These are phyloP conservation scores for Suillus paluster DNA, from an alignment of 768 basidiomycete species.

Conservation along the genomic window DNA sequence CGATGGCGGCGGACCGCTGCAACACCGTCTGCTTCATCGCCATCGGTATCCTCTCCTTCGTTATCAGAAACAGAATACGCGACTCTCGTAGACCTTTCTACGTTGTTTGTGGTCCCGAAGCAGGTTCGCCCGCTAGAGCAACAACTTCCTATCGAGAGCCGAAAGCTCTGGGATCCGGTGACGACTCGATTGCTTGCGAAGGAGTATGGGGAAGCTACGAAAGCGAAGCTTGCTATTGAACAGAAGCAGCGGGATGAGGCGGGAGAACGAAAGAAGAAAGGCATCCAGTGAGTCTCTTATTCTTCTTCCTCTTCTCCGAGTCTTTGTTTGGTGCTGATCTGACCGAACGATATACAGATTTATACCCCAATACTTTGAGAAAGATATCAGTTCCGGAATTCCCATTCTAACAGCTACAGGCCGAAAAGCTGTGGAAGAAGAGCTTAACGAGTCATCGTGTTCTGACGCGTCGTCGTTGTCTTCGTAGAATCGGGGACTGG, in stretches of 20 bases:
- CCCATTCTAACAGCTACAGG: constrained; percentile 75
- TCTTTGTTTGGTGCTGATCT: background rate
- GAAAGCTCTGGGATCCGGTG: constrained; percentile 86
- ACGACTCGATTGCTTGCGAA: constrained; percentile 77
- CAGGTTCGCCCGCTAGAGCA: constrained; percentile 77
- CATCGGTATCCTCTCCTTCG: constrained; percentile 35
- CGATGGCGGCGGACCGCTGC: constrained; percentile 71
- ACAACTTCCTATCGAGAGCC: constrained; percentile 82
- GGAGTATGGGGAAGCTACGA: constrained; percentile 91
- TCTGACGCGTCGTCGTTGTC: background rate
- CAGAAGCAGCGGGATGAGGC: constrained; percentile 91
- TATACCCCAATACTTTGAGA: constrained; percentile 76
- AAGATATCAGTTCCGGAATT: constrained; percentile 66
- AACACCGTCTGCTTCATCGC: constrained; percentile 46
- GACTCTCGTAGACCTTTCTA: constrained; percentile 77
- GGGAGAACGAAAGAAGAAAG: constrained; percentile 83
- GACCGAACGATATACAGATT: constrained; percentile 49
- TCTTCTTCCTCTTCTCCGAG: background rate
- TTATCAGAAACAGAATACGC: constrained; percentile 53
- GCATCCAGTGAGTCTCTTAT: constrained; percentile 64
- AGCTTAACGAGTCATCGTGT: constrained; percentile 45
- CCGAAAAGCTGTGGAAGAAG: constrained; percentile 71
- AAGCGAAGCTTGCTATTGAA: constrained; percentile 89
- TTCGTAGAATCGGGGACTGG: background rate
- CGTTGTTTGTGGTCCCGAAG: constrained; percentile 79